These are phyloP conservation scores for Biscutella laevigata DNA, from an alignment of 441 rosid species.

Conservation along the genomic window DNA sequence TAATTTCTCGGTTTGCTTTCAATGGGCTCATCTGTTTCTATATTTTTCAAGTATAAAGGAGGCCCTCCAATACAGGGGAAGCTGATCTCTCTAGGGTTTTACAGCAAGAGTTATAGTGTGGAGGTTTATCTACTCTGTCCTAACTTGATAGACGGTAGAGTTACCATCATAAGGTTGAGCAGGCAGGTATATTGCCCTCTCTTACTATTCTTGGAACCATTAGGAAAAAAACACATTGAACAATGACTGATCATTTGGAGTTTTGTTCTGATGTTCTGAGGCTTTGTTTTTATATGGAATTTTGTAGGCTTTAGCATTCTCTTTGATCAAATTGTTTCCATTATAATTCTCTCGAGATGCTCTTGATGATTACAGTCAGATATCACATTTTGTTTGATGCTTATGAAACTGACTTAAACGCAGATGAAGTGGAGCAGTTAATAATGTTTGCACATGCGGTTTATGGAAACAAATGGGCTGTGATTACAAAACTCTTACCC, in stretches of 20 bases:
- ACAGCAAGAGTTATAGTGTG: conserved; percentile 47
- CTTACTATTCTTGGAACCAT: too few species aligned
- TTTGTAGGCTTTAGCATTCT: not conserved
- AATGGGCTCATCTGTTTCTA: not conserved
- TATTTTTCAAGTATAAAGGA: conserved; percentile 69
- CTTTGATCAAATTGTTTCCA: not conserved
- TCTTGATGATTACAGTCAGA: not conserved
- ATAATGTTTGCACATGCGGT: conserved; percentile 43
- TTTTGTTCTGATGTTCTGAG: too few species aligned
- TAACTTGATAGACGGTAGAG: conserved; percentile 63
- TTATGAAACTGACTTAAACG: not conserved
- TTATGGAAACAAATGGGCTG: conserved; percentile 59
- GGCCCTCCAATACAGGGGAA: conserved; percentile 84
- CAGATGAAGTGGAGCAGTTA: conserved; percentile 67
- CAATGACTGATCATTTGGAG: too few species aligned
- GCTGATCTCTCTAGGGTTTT: conserved; percentile 65
- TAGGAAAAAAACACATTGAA: too few species aligned
- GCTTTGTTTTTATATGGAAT: too few species aligned
- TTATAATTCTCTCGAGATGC: not conserved
- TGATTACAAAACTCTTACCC: conserved; percentile 48
- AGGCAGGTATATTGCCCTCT: conserved; percentile 48
- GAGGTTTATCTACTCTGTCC: conserved; percentile 87
- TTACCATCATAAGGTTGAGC: conserved; percentile 50
- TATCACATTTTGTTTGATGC: not conserved
- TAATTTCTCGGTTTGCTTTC: too few species aligned